These are phyloP conservation scores for Ocimum tenuiflorum DNA, from an alignment of 257 asterid species.

Conservation along the genomic window DNA sequence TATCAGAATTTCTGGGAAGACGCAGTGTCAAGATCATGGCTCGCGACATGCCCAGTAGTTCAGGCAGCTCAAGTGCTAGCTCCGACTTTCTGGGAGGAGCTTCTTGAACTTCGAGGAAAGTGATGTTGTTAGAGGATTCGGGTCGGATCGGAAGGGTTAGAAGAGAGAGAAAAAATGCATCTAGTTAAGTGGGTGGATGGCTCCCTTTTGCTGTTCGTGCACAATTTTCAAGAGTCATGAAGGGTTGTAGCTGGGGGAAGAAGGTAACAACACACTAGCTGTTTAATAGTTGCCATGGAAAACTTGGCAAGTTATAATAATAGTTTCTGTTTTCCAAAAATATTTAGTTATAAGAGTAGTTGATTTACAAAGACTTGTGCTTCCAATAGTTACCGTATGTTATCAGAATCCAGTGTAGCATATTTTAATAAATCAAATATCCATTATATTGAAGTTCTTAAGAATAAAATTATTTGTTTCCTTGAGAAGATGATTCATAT, in stretches of 20 bases:
- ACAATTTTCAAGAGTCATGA: not conserved
- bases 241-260: too few species aligned
- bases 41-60: conserved; percentile 35
- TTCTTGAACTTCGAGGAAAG: not conserved
- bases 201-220: not conserved
- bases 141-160: not conserved
- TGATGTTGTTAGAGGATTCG: not conserved
- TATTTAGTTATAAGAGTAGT: too few species aligned
- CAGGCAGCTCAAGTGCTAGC: conserved; percentile 67
- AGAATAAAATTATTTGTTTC: too few species aligned
- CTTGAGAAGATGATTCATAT: too few species aligned
- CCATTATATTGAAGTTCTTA: too few species aligned
- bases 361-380: too few species aligned
- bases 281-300: not conserved
- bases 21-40: conserved; percentile 53
- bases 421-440: too few species aligned
- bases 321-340: not conserved
- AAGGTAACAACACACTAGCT: too few species aligned
- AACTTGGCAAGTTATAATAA: not conserved
- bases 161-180: not conserved
- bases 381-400: too few species aligned
- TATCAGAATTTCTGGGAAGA: conserved; percentile 48
- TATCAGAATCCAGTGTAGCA: too few species aligned
- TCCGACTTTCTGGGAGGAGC: conserved; percentile 31
- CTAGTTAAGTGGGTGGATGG: not conserved